phyloP scores from a whole-genome alignment of 495 filamentous ascomycete species.

The Apodospora peruviana region DNA sequence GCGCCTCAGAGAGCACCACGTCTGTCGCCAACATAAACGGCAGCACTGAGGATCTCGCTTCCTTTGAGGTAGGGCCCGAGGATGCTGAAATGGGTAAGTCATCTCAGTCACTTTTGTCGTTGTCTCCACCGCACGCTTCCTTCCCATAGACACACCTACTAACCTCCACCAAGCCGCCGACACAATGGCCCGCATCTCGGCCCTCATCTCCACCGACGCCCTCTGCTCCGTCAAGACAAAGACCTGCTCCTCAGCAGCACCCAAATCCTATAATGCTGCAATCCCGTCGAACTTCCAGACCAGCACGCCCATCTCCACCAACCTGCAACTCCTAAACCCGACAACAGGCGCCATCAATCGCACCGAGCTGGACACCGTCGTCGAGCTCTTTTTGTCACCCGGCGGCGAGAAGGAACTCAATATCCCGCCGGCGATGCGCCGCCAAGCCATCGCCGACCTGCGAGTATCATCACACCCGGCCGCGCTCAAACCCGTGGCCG shows the following conservation, averaged over 20 bases:
- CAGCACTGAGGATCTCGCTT: neutral
- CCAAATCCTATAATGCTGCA: slow-evolving; percentile 3
- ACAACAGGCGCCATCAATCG: slow-evolving; percentile 7
- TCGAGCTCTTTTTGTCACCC: slow-evolving; percentile 30
- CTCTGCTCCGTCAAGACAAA: slow-evolving; percentile 20
- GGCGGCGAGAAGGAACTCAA: slow-evolving; percentile 37
- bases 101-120: neutral
- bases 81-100: slow-evolving; percentile 24
- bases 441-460: slow-evolving; percentile 23
- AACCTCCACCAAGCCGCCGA: slow-evolving; percentile 15
- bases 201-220: slow-evolving; percentile 25
- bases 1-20: slow-evolving; percentile 21
- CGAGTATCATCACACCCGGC: slow-evolving; percentile 19
- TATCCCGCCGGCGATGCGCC: slow-evolving; percentile 30
- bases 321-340: slow-evolving; percentile 2
- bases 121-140: too few relatives aligned
- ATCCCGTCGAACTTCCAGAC: slow-evolving; percentile 5
- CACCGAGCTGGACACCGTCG: slow-evolving; percentile 30
- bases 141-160: neutral
- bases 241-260: slow-evolving; percentile 6
- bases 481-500: slow-evolving; percentile 29
- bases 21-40: slow-evolving; percentile 18
- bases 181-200: slow-evolving; percentile 28
- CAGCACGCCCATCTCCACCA: neutral
- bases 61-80: slow-evolving; percentile 3